Conservation (phyloP, 129 eudicot genomes). For the Chrysanthemum lavandulifolium region DNA sequence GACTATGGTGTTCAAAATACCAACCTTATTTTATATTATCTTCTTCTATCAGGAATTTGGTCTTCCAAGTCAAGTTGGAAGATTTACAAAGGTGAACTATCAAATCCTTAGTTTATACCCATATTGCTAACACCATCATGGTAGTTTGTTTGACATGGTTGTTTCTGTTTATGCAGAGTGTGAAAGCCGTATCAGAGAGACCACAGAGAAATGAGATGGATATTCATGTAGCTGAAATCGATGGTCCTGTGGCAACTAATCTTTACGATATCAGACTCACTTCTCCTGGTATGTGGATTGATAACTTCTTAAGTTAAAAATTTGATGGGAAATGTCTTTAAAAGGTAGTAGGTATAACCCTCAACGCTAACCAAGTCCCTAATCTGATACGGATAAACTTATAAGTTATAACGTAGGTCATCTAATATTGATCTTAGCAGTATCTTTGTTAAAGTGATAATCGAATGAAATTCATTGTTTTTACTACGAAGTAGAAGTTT, state of each 20-base stretch:
- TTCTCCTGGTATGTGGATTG: constrained; percentile 38
- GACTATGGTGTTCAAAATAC: constrained; percentile 1
- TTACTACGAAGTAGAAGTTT: no score
- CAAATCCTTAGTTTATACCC: constrained; percentile 1
- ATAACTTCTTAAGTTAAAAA: background rate
- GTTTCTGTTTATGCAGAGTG: constrained; percentile 40
- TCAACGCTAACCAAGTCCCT: background rate
- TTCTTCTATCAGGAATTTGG: constrained; percentile 76
- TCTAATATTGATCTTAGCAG: no score
- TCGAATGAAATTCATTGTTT: no score
- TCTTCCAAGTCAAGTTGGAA: constrained; percentile 90
- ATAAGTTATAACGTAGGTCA: background rate
- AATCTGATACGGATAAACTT: background rate
- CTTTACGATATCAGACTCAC: constrained; percentile 55
- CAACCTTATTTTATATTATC: constrained; percentile 4
- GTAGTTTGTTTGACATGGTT: background rate
- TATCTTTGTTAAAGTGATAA: no score
- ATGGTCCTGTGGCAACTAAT: constrained; percentile 33
- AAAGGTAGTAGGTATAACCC: background rate
- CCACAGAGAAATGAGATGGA: constrained; percentile 34
- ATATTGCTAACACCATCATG: background rate
- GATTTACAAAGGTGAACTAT: constrained; percentile 62
- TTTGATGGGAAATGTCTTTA: background rate
- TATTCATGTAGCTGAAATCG: constrained; percentile 46
- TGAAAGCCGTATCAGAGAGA: constrained; percentile 35